Evolutionary conservation across 257 asterid genomes (phyloP).

Genomic region (Haberlea rhodopensis): DNA sequence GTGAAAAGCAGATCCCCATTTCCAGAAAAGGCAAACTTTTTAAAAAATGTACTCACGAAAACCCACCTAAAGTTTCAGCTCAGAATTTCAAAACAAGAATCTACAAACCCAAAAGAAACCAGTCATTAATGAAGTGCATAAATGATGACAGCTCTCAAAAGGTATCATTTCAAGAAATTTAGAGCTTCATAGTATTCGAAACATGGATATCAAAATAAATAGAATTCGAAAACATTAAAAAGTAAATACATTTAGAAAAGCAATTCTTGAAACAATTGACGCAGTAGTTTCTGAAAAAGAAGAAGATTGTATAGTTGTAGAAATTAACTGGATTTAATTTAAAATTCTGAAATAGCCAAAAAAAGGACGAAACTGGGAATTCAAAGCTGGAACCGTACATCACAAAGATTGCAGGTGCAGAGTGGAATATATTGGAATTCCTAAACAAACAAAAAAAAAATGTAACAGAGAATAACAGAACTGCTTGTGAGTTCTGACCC

Average conservation of each 20-base stretch:
- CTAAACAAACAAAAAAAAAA: not conserved
- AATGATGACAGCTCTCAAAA: not conserved
- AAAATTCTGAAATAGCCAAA: not conserved
- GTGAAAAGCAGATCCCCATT: not conserved
- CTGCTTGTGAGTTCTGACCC: not conserved
- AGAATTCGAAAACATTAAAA: not conserved
- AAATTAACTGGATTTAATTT: not conserved
- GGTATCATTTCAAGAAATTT: not conserved
- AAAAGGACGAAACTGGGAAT: not conserved
- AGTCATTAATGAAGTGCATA: not conserved
- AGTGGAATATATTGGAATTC: not conserved
- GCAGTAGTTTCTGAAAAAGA: not conserved
- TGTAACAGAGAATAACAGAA: no score
- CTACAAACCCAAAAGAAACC: not conserved
- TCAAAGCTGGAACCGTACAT: not conserved
- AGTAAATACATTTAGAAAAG: not conserved
- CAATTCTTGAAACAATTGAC: not conserved
- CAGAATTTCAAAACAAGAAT: not conserved
- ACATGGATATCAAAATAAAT: no score
- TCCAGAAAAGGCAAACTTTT: not conserved
- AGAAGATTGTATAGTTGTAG: not conserved
- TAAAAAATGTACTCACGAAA: not conserved
- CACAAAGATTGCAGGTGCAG: not conserved
- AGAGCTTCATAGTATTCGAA: no score
- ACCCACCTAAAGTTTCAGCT: not conserved